Evolutionary conservation across 2,329 filamentous ascomycete genomes (phyloP).

Genomic region (Pseudogymnoascus sp.): DNA sequence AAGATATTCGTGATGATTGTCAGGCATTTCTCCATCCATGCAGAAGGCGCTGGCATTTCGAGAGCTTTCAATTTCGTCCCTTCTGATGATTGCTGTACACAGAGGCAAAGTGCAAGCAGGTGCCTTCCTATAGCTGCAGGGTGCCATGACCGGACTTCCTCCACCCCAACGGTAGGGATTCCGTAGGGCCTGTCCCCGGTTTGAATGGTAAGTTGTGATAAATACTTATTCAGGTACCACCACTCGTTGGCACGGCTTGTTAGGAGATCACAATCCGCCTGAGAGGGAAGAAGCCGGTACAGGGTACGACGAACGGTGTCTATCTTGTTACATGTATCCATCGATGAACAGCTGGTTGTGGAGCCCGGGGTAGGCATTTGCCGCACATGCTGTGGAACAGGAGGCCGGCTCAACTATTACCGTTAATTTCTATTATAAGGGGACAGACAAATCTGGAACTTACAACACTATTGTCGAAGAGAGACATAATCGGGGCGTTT

Average conservation of each 20-base stretch:
- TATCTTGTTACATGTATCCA: conserved; percentile 17
- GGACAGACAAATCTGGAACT: conserved; percentile 9
- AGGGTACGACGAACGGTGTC: conserved; percentile 23
- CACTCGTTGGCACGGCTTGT: conserved; percentile 19
- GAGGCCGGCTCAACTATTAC: neutral
- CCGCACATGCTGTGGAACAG: conserved; percentile 3
- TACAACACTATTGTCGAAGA: conserved; percentile 25
- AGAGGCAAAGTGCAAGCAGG: conserved; percentile 23
- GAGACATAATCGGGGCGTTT: conserved; percentile 20
- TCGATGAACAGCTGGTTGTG: conserved; percentile 12
- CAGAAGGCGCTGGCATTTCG: conserved; percentile 15
- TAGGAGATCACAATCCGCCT: conserved; percentile 19
- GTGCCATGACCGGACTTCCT: conserved; percentile 17
- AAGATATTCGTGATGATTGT: conserved; percentile 24
- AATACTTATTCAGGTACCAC: conserved; percentile 21
- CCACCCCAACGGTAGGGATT: conserved; percentile 17
- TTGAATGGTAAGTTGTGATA: conserved; percentile 13
- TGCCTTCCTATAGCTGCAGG: conserved; percentile 22
- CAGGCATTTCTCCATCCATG: conserved; percentile 22
- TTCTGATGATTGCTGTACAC: conserved; percentile 22
- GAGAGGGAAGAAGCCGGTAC: conserved; percentile 22
- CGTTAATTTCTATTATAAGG: neutral
- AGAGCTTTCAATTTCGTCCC: conserved; percentile 20
- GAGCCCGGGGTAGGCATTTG: conserved; percentile 19
- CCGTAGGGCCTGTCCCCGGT: neutral